A percentile compares a stretch with the other conserved stretches of the same genome.
Conservation (phyloP, 2,329 filamentous ascomycete genomes). For the Sporothrix protearum region DNA sequence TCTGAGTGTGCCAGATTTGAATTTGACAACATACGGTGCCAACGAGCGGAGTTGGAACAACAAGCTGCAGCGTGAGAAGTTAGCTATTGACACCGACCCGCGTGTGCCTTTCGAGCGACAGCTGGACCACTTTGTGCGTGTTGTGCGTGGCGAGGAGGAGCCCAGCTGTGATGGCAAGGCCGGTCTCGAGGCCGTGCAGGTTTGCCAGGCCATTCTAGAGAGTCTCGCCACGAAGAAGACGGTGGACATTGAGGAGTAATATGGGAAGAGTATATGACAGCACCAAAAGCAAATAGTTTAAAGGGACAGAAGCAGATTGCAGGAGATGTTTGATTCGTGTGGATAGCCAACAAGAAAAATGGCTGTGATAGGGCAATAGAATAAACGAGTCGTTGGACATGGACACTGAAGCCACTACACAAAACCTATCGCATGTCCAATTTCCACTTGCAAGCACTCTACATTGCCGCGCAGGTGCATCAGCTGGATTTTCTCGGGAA, state of each 20-base stretch:
- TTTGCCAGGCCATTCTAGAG: slow-evolving; percentile 4
- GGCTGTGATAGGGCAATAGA: not conserved
- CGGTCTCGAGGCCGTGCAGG: not conserved
- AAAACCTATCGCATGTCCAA: too few species aligned
- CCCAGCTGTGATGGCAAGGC: slow-evolving; percentile 4
- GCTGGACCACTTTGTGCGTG: slow-evolving; percentile 15
- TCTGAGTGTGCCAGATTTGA: slow-evolving; percentile 27
- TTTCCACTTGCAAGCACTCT: too few species aligned
- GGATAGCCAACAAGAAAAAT: not conserved
- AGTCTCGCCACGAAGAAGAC: slow-evolving; percentile 2
- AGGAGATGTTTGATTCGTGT: not conserved
- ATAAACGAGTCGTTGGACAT: too few species aligned
- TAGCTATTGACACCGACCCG: slow-evolving; percentile 30
- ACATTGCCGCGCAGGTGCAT: too few species aligned
- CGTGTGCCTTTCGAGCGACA: slow-evolving; percentile 30
- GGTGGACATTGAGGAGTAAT: not conserved
- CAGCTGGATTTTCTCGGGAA: too few species aligned
- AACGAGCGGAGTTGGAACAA: not conserved
- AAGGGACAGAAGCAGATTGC: not conserved
- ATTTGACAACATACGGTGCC: slow-evolving; percentile 20
- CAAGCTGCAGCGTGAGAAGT: not conserved
- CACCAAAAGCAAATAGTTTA: not conserved
- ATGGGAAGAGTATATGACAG: too few species aligned
- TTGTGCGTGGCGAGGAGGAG: slow-evolving; percentile 5
- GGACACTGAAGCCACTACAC: too few species aligned